phyloP scores from a whole-genome alignment of 371 early-diverging fungal species.

The Zychaea mexicana region DNA sequence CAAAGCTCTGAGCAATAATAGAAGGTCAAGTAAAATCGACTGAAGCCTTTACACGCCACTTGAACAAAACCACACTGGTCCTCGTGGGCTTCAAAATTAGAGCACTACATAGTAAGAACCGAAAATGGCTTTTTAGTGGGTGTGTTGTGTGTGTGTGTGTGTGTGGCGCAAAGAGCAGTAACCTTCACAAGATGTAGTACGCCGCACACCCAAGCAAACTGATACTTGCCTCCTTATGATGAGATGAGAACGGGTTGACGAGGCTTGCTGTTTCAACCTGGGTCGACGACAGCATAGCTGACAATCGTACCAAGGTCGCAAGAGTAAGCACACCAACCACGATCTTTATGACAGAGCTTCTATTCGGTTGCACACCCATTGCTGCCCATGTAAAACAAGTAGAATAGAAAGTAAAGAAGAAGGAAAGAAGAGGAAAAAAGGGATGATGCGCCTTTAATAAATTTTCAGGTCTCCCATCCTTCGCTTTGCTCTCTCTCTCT shows the following conservation, averaged over 20 bases:
- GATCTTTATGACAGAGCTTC: neutral
- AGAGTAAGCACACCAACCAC: slow-evolving; percentile 2
- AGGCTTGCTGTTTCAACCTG: neutral
- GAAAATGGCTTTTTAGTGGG: too few species aligned
- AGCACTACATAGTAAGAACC: slow-evolving; percentile 26
- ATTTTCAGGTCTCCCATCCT: too few species aligned
- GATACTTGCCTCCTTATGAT: slow-evolving; percentile 17
- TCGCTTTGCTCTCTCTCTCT: too few species aligned
- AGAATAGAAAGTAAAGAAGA: slow-evolving; percentile 1
- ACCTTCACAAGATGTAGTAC: neutral
- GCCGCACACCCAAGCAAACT: neutral
- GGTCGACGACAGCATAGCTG: neutral
- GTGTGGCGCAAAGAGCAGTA: too few species aligned
- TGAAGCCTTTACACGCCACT: slow-evolving; percentile 38
- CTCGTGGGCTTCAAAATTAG: slow-evolving; percentile 29
- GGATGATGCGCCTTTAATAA: neutral
- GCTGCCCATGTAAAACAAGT: slow-evolving; percentile 2
- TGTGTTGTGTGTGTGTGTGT: too few species aligned
- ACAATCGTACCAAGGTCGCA: neutral
- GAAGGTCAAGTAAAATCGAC: slow-evolving; percentile 50
- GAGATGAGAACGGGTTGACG: slow-evolving; percentile 12
- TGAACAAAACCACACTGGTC: slow-evolving; percentile 46
- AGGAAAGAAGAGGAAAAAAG: neutral
- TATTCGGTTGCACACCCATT: slow-evolving; percentile 8
- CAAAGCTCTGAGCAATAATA: slow-evolving; percentile 61